Conservation (phyloP, 2,329 filamentous ascomycete species). For the Venturia carpophila region DNA sequence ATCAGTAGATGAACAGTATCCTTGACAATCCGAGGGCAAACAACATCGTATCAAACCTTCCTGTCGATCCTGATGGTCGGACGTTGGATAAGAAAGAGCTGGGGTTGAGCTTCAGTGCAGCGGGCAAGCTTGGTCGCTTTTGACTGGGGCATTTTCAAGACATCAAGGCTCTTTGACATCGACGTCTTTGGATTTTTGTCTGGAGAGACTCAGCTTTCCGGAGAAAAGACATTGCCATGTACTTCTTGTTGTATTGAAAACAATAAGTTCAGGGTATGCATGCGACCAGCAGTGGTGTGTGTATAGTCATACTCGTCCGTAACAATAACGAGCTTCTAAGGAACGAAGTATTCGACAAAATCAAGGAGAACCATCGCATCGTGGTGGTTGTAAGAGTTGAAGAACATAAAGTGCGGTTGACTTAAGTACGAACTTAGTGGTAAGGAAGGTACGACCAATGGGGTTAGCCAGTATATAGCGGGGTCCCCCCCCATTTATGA, state of each 20-base stretch:
- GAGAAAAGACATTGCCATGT: not conserved
- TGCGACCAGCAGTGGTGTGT: not conserved
- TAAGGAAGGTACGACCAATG: too few relatives aligned
- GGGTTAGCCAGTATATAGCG: too few relatives aligned
- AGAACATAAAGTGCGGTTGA: not conserved
- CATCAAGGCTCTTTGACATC: not conserved
- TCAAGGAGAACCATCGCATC: not conserved
- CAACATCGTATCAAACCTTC: not conserved
- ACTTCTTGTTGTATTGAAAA: not conserved
- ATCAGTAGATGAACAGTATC: not conserved
- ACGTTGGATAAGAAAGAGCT: slow-evolving; percentile 6
- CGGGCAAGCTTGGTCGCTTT: not conserved
- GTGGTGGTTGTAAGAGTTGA: not conserved
- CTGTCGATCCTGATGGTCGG: not conserved
- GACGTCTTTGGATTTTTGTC: not conserved
- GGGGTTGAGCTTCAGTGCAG: not conserved
- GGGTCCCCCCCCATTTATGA: too few relatives aligned
- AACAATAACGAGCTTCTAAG: too few relatives aligned
- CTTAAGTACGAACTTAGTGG: not conserved
- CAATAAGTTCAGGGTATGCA: too few relatives aligned
- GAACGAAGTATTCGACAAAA: too few relatives aligned
- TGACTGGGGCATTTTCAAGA: not conserved
- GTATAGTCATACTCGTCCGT: not conserved
- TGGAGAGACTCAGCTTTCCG: not conserved
- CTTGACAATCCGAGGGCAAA: not conserved